Evolutionary conservation across 768 basidiomycete genomes (phyloP).

Genomic region (Serendipita sp.): DNA sequence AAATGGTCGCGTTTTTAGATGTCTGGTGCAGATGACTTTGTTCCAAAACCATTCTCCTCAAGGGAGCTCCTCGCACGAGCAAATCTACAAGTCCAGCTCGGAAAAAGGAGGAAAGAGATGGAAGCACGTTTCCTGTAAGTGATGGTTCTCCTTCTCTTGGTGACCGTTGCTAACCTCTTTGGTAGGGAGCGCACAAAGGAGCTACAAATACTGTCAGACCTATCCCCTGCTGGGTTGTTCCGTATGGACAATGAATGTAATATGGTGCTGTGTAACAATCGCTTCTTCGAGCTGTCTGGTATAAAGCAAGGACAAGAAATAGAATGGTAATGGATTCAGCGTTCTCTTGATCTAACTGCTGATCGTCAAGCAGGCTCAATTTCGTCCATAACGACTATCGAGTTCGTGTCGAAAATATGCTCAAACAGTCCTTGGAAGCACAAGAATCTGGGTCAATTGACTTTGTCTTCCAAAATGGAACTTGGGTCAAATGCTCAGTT

Average conservation of each 20-base stretch:
- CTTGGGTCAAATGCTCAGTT: not conserved
- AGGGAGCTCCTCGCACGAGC: constrained; percentile 25
- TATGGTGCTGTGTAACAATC: not conserved
- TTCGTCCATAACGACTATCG: constrained; percentile 1
- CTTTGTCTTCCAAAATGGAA: constrained; percentile 3
- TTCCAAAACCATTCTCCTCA: constrained; percentile 25
- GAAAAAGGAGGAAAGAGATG: constrained; percentile 18
- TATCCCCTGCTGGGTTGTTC: constrained; percentile 16
- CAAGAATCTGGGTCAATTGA: not conserved
- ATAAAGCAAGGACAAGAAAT: not conserved
- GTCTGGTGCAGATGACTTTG: constrained; percentile 24
- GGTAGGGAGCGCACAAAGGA: constrained; percentile 17
- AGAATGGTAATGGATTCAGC: not conserved
- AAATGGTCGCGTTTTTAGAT: constrained; percentile 9
- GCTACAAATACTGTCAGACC: constrained; percentile 17
- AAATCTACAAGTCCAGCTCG: constrained; percentile 25
- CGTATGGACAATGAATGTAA: constrained; percentile 1
- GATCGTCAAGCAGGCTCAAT: not conserved
- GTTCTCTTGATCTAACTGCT: no score
- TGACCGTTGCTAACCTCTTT: constrained; percentile 15
- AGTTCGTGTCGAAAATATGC: not conserved
- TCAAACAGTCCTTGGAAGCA: not conserved
- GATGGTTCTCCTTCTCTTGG: not conserved
- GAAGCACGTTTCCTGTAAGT: constrained; percentile 8
- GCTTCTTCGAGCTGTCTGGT: constrained; percentile 6